A percentile compares a stretch with the other conserved stretches of the same genome.
These are phyloP conservation scores for Ascochyta viciae-villosae DNA, from an alignment of 2,329 filamentous ascomycete species.

Conservation along the genomic window DNA sequence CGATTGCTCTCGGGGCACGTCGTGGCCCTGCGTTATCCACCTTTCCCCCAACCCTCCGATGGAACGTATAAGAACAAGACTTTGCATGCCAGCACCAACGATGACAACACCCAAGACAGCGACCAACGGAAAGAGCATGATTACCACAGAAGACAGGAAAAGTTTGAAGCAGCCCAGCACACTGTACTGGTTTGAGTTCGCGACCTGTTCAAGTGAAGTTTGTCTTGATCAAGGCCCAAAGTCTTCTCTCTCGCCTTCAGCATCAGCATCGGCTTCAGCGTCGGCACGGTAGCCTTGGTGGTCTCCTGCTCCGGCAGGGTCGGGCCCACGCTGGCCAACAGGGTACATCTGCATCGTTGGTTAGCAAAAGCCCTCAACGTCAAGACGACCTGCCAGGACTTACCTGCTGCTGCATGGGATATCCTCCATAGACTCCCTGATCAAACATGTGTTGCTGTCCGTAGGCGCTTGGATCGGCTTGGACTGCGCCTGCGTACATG, in stretches of 20 bases:
- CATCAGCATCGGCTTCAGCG: conserved; percentile 47
- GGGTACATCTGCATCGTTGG: conserved; percentile 45
- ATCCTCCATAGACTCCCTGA: conserved; percentile 81
- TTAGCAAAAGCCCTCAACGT: not conserved
- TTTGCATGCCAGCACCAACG: not conserved
- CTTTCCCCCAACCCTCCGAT: not conserved
- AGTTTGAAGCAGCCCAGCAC: not conserved
- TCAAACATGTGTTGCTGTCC: conserved; percentile 83
- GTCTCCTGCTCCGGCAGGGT: conserved; percentile 46
- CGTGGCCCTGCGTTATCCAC: not conserved
- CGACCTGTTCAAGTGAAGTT: not conserved
- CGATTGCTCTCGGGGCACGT: not conserved
- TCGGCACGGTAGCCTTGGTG: conserved; percentile 49
- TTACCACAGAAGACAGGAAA: not conserved
- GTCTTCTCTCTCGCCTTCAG: conserved; percentile 50
- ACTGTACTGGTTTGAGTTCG: too few relatives aligned
- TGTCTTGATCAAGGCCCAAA: conserved; percentile 34
- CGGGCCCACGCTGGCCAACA: conserved; percentile 48
- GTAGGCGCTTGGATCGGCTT: conserved; percentile 75
- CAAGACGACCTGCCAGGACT: conserved; percentile 37
- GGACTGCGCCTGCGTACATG: conserved; percentile 84
- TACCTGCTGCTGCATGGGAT: conserved; percentile 86
- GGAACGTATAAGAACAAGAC: not conserved
- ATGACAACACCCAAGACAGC: not conserved
- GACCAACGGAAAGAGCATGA: not conserved